Percentiles rank a stretch among this genome's conserved stretches.
phyloP scores from a whole-genome alignment of 345 rosid genomes.

The Dimocarpus longan region DNA sequence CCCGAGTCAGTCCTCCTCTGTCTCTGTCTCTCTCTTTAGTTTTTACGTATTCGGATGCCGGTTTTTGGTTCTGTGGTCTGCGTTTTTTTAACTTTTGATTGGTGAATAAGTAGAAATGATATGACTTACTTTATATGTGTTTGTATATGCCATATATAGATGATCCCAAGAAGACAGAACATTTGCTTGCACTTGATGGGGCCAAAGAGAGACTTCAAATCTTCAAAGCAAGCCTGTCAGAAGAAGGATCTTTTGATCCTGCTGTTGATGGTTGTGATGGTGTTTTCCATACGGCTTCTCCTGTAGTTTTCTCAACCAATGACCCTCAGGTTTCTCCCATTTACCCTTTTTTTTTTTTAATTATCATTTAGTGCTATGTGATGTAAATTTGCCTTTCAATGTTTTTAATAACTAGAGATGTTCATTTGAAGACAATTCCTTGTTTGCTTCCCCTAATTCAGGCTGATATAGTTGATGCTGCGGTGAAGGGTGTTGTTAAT shows the following conservation, averaged over 20 bases:
- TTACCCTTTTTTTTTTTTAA: not conserved
- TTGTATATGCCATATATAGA: constrained; percentile 18
- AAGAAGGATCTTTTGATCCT: constrained; percentile 42
- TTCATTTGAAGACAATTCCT: not conserved
- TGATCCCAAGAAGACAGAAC: constrained; percentile 35
- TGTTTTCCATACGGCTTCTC: constrained; percentile 44
- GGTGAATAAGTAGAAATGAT: not conserved
- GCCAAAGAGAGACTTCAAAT: constrained; percentile 41
- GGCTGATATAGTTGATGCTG: constrained; percentile 49
- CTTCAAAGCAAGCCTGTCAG: constrained; percentile 32
- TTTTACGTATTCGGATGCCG: not conserved
- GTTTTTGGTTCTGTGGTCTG: not conserved
- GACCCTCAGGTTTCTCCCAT: constrained; percentile 27
- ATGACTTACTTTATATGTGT: not conserved
- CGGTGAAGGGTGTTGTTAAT: constrained; percentile 51
- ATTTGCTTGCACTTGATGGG: constrained; percentile 39
- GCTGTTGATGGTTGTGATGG: constrained; percentile 37
- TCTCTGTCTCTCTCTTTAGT: not conserved
- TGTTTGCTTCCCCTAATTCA: not conserved
- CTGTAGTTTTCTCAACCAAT: constrained; percentile 21
- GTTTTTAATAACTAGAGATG: not conserved
- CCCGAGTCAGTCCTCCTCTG: constrained; percentile 36
- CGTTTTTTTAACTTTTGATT: not conserved
- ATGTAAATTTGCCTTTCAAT: not conserved
- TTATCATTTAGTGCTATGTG: too few relatives aligned